phyloP scores from a whole-genome alignment of 371 early-diverging fungal species.

The Coemansia sp. region DNA sequence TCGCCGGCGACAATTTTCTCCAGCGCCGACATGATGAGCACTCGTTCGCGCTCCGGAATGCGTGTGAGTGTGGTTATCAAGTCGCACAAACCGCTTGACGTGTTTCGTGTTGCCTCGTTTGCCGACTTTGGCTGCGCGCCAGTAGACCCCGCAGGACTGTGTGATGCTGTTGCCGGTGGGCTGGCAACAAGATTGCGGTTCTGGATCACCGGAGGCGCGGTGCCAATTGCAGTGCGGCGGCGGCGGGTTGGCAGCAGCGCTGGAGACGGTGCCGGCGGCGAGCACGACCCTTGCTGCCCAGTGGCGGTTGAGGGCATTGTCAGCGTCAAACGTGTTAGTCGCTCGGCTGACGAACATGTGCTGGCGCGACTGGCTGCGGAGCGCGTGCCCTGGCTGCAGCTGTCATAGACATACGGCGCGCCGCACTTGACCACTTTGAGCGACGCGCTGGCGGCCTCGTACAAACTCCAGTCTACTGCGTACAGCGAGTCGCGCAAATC shows the following conservation, averaged over 20 bases:
- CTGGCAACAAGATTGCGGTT: slow-evolving; percentile 8
- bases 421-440: slow-evolving; percentile 41
- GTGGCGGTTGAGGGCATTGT: not conserved
- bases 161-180: slow-evolving; percentile 1
- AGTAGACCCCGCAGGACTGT: slow-evolving; percentile 9
- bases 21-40: slow-evolving; percentile 37
- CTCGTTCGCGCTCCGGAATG: slow-evolving; percentile 40
- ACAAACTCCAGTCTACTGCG: slow-evolving; percentile 47
- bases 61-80: slow-evolving; percentile 41
- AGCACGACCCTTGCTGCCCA: slow-evolving; percentile 11
- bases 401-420: slow-evolving; percentile 39
- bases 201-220: slow-evolving; percentile 5
- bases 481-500: slow-evolving; percentile 50
- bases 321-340: not conserved
- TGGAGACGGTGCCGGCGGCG: slow-evolving; percentile 42
- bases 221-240: slow-evolving; percentile 20
- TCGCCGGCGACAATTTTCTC: slow-evolving; percentile 20
- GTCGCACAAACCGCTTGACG: slow-evolving; percentile 22
- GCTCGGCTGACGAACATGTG: slow-evolving; percentile 27
- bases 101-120: slow-evolving; percentile 4
- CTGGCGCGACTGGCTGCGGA: slow-evolving; percentile 21
- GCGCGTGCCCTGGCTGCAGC: slow-evolving; percentile 10
- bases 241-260: slow-evolving; percentile 22
- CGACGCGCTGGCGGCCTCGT: slow-evolving; percentile 46
- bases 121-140: slow-evolving; percentile 8